A percentile compares a stretch with the other conserved stretches of the same genome.
Conservation (phyloP, 148 eudicot species). For the Arbutus unedo region DNA sequence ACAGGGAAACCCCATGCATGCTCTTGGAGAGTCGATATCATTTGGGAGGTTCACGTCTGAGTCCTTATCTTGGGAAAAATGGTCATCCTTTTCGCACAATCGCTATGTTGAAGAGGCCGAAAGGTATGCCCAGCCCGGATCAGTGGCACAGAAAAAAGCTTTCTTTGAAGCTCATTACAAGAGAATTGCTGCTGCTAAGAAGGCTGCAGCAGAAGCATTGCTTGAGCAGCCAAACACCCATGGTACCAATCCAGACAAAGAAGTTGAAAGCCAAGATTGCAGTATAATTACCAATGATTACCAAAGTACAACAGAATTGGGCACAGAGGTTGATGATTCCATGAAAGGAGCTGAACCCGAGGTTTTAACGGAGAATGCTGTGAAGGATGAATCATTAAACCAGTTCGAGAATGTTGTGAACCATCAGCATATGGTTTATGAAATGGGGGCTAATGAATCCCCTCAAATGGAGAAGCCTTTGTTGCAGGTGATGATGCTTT, state of each 20-base stretch:
- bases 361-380: background rate
- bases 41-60: slow-evolving; percentile 77
- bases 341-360: slow-evolving; percentile 13
- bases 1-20: slow-evolving; percentile 58
- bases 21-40: slow-evolving; percentile 65
- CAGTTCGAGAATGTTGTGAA: slow-evolving; percentile 24
- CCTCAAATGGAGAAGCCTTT: slow-evolving; percentile 44
- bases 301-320: slow-evolving; percentile 10
- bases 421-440: slow-evolving; percentile 21
- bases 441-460: slow-evolving; percentile 21
- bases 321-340: slow-evolving; percentile 14
- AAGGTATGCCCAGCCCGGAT: slow-evolving; percentile 76
- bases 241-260: background rate
- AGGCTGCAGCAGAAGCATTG: slow-evolving; percentile 57
- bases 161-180: slow-evolving; percentile 97
- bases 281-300: background rate
- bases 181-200: slow-evolving; percentile 82
- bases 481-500: slow-evolving; percentile 41
- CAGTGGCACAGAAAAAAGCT: slow-evolving; percentile 90
- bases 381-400: background rate
- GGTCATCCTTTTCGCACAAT: slow-evolving; percentile 76
- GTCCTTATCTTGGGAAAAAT: slow-evolving; percentile 85
- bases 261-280: slow-evolving; percentile 13
- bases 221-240: slow-evolving; percentile 48
- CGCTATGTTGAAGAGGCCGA: slow-evolving; percentile 78